phyloP scores from a whole-genome alignment of 345 rosid species.

The Eucalyptus albens region DNA sequence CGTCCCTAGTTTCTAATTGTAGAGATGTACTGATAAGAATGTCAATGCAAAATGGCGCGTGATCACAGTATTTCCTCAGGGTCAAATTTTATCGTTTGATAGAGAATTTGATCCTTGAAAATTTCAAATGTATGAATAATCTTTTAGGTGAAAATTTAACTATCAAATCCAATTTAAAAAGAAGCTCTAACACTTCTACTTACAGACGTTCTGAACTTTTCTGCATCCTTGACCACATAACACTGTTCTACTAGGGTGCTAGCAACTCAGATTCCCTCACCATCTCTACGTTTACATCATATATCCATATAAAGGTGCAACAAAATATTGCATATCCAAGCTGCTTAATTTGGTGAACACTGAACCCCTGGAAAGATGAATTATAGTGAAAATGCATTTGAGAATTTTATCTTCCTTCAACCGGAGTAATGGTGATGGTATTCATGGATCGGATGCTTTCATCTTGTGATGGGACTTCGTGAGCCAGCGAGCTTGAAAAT shows the following conservation, averaged over 20 bases:
- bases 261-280: not conserved
- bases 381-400: not conserved
- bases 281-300: not conserved
- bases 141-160: not conserved
- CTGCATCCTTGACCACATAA: not conserved
- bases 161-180: not conserved
- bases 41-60: too few species aligned
- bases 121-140: not conserved
- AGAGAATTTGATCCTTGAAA: not conserved
- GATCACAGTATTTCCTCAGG: rapidly evolving
- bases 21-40: too few species aligned
- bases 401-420: not conserved
- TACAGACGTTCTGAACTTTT: not conserved
- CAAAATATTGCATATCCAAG: not conserved
- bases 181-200: not conserved
- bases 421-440: not conserved
- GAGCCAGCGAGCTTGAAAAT: not conserved
- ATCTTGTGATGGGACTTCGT: not conserved
- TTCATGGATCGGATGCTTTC: not conserved
- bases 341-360: not conserved
- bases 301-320: not conserved
- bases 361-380: not conserved
- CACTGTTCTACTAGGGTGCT: not conserved
- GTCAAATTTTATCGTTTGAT: too few species aligned
- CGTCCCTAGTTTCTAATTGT: too few species aligned